Base-by-base conservation (phyloP, 177 flowering plant genomes). In the Vitis hybrid region DNA sequence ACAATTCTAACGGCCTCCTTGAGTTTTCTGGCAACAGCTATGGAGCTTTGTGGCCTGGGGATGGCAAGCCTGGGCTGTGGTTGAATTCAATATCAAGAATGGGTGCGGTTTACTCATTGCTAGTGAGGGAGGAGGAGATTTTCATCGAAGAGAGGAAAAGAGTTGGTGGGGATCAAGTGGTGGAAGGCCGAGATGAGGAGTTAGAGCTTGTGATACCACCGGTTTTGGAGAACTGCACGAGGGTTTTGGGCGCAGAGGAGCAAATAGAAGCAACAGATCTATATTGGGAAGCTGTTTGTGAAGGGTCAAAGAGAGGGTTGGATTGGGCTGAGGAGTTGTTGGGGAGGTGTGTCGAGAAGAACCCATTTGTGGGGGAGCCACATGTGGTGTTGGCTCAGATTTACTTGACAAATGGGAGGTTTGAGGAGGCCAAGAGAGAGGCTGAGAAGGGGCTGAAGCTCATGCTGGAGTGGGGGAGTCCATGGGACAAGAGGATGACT, bases 401-500 rank as follows among this genome's bases (percentile, higher is more conserved):
- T 48, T 88, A 89, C 70, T 62, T 94, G 86, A 58, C 70, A 6
- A 66, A 78, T 51, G 93, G 91, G 71, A 81, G 87, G 81, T 94
- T 76, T 69, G 93, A 87, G 65, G 97, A 91, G 66, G 98, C 85
- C 3, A 89, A 87, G 76, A 80, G 71, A 27, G 89, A 81, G 81
- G 97, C 89, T 14, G 90, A 82, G 75, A 80, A 59, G 73, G 99
- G 99, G 75, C 51, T 94, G 77, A 86, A 58, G 16, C 81, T 87
- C 55, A 13, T 94, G 75, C 11, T 94, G 81, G 94, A 89, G 65
- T 94, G 98, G 98, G 97, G 96, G 13, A 89, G 92, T 71, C 91
- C 94, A 19, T 95, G 99, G 99, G 98, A 95, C 65, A 95, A 95
- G 91, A 91, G 99, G 82, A 91, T 76, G 87, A 81, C 96, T 49